A percentile compares a stretch with the other conserved stretches of the same genome.
phyloP scores from a whole-genome alignment of 1,284 basidiomycete species.

The Ustilago cynodontis region DNA sequence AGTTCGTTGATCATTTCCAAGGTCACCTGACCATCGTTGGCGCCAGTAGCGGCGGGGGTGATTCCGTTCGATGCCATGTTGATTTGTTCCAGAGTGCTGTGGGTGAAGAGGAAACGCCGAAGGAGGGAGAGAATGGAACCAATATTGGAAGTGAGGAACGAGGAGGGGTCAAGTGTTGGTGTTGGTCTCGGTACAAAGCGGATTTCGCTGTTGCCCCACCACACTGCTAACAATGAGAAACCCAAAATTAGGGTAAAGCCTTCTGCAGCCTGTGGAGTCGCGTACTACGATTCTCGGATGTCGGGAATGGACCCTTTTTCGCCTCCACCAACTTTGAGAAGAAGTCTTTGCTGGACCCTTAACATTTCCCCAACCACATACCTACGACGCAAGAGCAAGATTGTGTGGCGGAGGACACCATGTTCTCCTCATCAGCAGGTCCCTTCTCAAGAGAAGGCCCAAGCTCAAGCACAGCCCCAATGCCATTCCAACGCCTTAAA shows the following conservation, averaged over 20 bases:
- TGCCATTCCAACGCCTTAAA: constrained; percentile 52
- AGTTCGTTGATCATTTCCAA: constrained; percentile 50
- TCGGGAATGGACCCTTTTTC: constrained; percentile 9
- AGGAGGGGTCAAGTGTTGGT: not conserved
- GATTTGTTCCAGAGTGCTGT: not conserved
- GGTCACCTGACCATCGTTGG: constrained; percentile 22
- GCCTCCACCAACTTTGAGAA: constrained; percentile 17
- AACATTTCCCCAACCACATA: not conserved
- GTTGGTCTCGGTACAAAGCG: constrained; percentile 7
- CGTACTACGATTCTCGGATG: too few species aligned
- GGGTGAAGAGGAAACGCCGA: not conserved
- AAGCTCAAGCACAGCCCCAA: constrained; percentile 5
- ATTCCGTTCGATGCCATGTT: constrained; percentile 14
- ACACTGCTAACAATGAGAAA: not conserved
- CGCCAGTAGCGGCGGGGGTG: not conserved
- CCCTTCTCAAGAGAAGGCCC: constrained; percentile 17
- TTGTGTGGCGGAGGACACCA: not conserved
- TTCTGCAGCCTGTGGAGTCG: not conserved
- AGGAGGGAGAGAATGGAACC: not conserved
- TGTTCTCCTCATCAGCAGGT: constrained; percentile 27
- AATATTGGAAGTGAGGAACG: too few species aligned
- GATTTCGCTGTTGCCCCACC: constrained; percentile 6
- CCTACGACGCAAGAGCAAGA: not conserved
- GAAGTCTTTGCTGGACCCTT: constrained; percentile 22
- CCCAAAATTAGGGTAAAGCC: constrained; percentile 2